Evolutionary conservation across 2,329 filamentous ascomycete species (phyloP).

Genomic region (Pseudocercospora cruenta): DNA sequence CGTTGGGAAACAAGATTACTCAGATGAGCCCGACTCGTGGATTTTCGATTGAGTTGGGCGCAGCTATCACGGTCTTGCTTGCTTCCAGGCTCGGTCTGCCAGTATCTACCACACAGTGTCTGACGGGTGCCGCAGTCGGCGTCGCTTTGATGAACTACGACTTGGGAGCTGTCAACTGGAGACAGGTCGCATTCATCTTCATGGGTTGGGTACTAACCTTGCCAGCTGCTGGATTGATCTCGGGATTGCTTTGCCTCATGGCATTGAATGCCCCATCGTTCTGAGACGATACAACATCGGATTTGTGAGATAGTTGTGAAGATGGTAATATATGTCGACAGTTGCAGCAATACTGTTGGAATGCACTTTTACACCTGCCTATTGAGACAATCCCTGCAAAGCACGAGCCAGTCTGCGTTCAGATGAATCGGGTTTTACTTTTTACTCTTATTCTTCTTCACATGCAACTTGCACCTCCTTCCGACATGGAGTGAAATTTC

Average conservation of each 20-base stretch:
- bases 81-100: conserved; percentile 65
- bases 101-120: conserved; percentile 66
- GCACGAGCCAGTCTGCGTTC: too few relatives aligned
- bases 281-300: not conserved
- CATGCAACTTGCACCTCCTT: too few relatives aligned
- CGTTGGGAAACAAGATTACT: conserved; percentile 63
- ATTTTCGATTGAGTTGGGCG: conserved; percentile 63
- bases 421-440: too few relatives aligned
- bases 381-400: too few relatives aligned
- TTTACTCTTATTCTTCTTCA: too few relatives aligned
- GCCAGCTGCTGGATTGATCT: conserved; percentile 58
- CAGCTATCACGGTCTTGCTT: conserved; percentile 64
- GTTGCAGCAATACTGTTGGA: too few relatives aligned
- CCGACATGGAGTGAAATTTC: too few relatives aligned
- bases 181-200: conserved; percentile 64
- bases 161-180: conserved; percentile 63
- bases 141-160: conserved; percentile 64
- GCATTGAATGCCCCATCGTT: conserved; percentile 47
- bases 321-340: too few relatives aligned
- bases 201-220: conserved; percentile 63
- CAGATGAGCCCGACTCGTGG: conserved; percentile 64
- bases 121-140: conserved; percentile 63
- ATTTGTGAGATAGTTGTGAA: too few relatives aligned
- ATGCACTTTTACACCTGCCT: too few relatives aligned
- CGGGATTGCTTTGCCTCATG: conserved; percentile 57